A percentile compares a stretch with the other conserved stretches of the same genome.
Evolutionary conservation across 352 stramenopile species (phyloP).

Genomic region (Phytopythium delawarense): DNA sequence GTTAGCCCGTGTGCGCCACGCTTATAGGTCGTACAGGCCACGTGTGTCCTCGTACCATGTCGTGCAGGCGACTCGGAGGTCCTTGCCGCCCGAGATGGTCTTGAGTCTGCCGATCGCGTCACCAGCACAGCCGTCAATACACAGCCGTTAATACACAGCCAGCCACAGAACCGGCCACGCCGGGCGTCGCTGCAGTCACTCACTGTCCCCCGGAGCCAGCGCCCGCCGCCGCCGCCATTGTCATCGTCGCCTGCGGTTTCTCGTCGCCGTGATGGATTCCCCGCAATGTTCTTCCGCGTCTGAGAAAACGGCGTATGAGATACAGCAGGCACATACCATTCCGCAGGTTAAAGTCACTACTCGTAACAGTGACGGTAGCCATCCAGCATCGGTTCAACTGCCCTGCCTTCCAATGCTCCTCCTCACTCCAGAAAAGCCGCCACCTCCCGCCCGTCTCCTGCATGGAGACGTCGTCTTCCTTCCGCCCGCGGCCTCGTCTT

Average conservation of each 20-base stretch:
- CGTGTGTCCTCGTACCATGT: slow-evolving; percentile 30
- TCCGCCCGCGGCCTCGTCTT: neutral
- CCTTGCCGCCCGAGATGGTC: slow-evolving; percentile 54
- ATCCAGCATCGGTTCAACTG: neutral
- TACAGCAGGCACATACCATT: neutral
- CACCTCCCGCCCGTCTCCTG: neutral
- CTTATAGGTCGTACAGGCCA: too few species aligned
- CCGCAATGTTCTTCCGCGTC: neutral
- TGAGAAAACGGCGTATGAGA: neutral
- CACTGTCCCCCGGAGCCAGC: neutral
- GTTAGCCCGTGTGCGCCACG: too few species aligned
- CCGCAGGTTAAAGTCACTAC: neutral
- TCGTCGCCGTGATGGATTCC: too few species aligned
- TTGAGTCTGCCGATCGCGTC: slow-evolving; percentile 23
- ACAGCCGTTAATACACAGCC: neutral
- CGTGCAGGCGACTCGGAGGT: slow-evolving; percentile 44
- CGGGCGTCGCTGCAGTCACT: neutral
- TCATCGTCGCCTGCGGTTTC: neutral
- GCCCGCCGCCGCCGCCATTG: neutral
- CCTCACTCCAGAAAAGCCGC: neutral
- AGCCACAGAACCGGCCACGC: neutral
- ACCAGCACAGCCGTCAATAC: neutral
- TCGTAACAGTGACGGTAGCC: neutral
- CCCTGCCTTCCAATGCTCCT: neutral
- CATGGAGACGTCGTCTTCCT: too few species aligned